Evolutionary conservation across 83 land plant genomes (phyloP), one percentile per base, ranked within the genome.

Genomic region (Isoetes engelmannii): DNA sequence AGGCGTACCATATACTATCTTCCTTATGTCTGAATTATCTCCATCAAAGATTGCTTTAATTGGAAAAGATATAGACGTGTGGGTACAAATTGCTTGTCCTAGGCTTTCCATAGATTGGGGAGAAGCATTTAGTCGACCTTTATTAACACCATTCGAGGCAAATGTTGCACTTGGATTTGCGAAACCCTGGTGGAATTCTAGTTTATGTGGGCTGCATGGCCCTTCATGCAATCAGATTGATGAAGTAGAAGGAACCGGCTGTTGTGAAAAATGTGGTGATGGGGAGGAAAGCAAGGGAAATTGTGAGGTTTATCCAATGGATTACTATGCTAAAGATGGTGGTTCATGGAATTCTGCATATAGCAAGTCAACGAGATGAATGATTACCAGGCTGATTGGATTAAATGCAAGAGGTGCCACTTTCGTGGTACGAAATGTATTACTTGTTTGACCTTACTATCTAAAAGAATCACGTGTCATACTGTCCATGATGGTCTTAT

Each of bases 51-150:
- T 94, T 37, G 72, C 67, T 0, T 71, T 94, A 56, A 90, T 94
- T 69, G 92, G 73, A 48, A 89, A 90, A 17, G 76, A 85, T 2
- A 74, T 94, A 5, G 98, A 94, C 69, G 98, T 82, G 21, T 94
- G 98, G 98, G 80, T 94, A 8, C 98, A 94, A 69, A 94, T 94
- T 68, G 98, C 96, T 5, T 94, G 96, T 47, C 98, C 98, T 9
- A 49, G 96, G 72, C 81, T 94, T 17, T 94, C 98, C 0, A 90
- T 94, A 59, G 96, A 94, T 72, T 94, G 98, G 98, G 96, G 96
- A 3, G 98, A 94, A 65, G 88, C 97, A 0, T 94, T 87, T 69
- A 49, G 13, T 19, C 82, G 79, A 72, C 96, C 98, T 5, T 60
- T 94, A 48, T 67, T 94, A 60, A 94, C 88, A 7, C 80, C 96